phyloP scores from a whole-genome alignment of 1,139 yeast species.

The Yamadazyma taylorii region DNA sequence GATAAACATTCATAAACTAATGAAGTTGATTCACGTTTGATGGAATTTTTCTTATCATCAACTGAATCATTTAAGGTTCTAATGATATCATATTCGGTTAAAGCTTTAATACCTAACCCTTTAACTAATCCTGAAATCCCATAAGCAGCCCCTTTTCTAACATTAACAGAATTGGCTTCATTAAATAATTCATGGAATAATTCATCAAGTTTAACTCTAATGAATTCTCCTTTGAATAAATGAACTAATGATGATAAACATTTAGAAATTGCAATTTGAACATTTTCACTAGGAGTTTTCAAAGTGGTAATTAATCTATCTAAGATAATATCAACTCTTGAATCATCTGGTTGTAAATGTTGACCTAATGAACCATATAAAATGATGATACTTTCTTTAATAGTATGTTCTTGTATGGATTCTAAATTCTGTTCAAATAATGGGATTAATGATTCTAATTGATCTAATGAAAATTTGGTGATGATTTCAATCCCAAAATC shows the following conservation, averaged over 20 bases:
- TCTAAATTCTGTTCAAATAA: constrained; percentile 67
- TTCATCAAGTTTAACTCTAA: constrained; percentile 54
- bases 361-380: constrained; percentile 87
- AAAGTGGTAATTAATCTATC: constrained; percentile 71
- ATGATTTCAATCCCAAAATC: constrained; percentile 84
- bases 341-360: constrained; percentile 66
- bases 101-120: constrained; percentile 81
- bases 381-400: constrained; percentile 80
- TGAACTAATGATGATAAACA: constrained; percentile 82
- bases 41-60: constrained; percentile 77
- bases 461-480: constrained; percentile 58
- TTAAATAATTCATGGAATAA: constrained; percentile 57
- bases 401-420: constrained; percentile 55
- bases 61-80: constrained; percentile 80
- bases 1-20: constrained; percentile 86
- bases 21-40: constrained; percentile 84
- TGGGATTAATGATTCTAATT: constrained; percentile 72
- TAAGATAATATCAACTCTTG: constrained; percentile 63
- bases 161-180: constrained; percentile 47
- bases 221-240: constrained; percentile 45
- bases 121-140: constrained; percentile 92
- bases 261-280: constrained; percentile 81
- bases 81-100: constrained; percentile 74
- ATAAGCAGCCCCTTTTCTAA: constrained; percentile 91
- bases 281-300: constrained; percentile 85